Conservation (phyloP, 2,329 filamentous ascomycete genomes). For the Aspergillus pseudoglaucus region DNA sequence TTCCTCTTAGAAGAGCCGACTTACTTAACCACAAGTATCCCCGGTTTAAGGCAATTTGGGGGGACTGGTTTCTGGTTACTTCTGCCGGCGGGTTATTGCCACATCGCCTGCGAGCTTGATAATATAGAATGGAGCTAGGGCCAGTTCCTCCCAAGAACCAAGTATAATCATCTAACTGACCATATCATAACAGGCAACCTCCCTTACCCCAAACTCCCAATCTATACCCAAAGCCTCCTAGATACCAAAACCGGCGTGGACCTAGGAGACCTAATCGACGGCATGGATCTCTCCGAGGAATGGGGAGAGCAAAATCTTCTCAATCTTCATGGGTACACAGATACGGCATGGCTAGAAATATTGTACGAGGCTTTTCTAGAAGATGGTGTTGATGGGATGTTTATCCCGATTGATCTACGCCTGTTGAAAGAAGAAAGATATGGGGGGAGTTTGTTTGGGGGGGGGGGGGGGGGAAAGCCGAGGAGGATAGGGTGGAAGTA, state of each 20-base stretch:
- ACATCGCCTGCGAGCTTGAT: constrained; percentile 6
- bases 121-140: constrained; percentile 13
- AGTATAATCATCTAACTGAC: neutral
- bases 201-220: constrained; percentile 13
- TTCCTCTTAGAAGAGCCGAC: constrained; percentile 2
- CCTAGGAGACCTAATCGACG: constrained; percentile 15
- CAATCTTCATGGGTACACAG: neutral
- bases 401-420: neutral
- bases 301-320: constrained; percentile 14
- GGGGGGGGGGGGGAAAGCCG: neutral
- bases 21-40: constrained; percentile 10
- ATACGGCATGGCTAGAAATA: neutral
- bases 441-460: neutral
- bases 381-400: neutral
- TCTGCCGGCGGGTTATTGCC: constrained; percentile 10
- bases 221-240: constrained; percentile 13
- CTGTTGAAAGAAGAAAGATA: neutral
- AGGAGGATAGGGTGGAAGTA: neutral
- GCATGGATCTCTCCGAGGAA: neutral
- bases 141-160: neutral
- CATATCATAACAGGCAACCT: constrained; percentile 3
- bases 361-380: neutral
- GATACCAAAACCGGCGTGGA: constrained; percentile 11
- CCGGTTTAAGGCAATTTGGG: constrained; percentile 11
- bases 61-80: constrained; percentile 9